Base-by-base conservation (phyloP, 176 grass and related monocot species). In the Oryza brachyantha region DNA sequence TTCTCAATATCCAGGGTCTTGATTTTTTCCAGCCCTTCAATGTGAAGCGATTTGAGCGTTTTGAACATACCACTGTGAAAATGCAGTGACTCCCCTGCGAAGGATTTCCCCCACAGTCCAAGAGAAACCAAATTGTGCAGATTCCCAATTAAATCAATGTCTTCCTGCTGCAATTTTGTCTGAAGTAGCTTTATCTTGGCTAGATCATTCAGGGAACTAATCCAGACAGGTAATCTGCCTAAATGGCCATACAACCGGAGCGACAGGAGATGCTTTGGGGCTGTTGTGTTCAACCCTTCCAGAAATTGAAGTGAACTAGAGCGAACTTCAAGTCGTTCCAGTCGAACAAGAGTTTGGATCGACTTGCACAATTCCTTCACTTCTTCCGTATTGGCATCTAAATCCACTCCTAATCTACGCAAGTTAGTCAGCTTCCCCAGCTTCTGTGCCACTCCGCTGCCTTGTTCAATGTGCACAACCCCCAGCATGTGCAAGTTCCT, bases 221-320 rank as follows among this genome's bases (percentile, higher is more conserved):
- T 57, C 76, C 67, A 85, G 2, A 0, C 10, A 41, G 83, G 76
- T 17, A 85, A 70, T 0, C 13, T 32, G 34, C 29, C 40, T 28
- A 85, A 32, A 50, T n/a, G 8, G 26, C 75, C 83, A 29, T 1
- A 29, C 14, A 85, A 26, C 27, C 60, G n/a, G 5, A 86, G 5
- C 29, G 42, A 65, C 29, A 70, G 25, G 10, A 86, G 76, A 41
- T 79, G 76, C 50, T 72, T 39, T 63, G 76, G 68, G 58, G 83
- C 50, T 7, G 66, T 24, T 35, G 10, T 2, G 2, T 62, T 9
- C 4, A 41, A 13, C 24, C 13, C 4, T 3, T 79, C 45, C 3
- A 80, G 14, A 64, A 72, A 80, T n/a, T 41, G 16, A 45, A 80
- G 78, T 0, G 78, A 80, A 10, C 41, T 2, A 0, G 65, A 80